A percentile compares a stretch with the other conserved stretches of the same genome.
phyloP scores from a whole-genome alignment of 352 stramenopile species.

The Pythium pyrilobum region DNA sequence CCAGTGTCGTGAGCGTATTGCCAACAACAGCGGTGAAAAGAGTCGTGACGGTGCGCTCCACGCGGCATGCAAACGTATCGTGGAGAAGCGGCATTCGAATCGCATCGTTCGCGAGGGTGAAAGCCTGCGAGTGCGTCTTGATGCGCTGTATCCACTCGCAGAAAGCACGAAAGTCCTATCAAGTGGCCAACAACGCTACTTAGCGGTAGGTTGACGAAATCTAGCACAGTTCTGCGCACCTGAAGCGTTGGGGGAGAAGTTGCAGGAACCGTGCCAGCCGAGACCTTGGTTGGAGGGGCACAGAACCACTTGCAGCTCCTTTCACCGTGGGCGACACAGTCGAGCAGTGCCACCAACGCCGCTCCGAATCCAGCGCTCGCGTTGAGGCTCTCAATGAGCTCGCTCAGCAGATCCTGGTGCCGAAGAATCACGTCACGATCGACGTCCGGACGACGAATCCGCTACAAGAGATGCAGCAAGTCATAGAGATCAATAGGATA shows the following conservation, averaged over 20 bases:
- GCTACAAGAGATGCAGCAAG: not conserved
- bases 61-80: too few relatives aligned
- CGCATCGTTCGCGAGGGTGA: not conserved
- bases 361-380: not conserved
- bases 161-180: conserved; percentile 3
- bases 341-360: not conserved
- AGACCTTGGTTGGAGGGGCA: too few relatives aligned
- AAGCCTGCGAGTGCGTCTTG: not conserved
- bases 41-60: too few relatives aligned
- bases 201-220: not conserved
- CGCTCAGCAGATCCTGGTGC: conserved; percentile 1
- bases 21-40: too few relatives aligned
- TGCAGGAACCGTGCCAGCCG: not conserved
- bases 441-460: not conserved
- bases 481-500: not conserved
- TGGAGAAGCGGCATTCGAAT: not conserved
- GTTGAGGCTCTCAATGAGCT: not conserved
- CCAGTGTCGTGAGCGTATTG: too few relatives aligned
- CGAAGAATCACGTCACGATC: not conserved
- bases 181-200: not conserved
- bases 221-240: not conserved
- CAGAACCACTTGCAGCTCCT: not conserved
- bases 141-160: not conserved
- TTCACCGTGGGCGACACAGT: not conserved
- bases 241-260: not conserved